Conservation (phyloP, 2,329 filamentous ascomycete species). For the Talaromyces sp. region DNA sequence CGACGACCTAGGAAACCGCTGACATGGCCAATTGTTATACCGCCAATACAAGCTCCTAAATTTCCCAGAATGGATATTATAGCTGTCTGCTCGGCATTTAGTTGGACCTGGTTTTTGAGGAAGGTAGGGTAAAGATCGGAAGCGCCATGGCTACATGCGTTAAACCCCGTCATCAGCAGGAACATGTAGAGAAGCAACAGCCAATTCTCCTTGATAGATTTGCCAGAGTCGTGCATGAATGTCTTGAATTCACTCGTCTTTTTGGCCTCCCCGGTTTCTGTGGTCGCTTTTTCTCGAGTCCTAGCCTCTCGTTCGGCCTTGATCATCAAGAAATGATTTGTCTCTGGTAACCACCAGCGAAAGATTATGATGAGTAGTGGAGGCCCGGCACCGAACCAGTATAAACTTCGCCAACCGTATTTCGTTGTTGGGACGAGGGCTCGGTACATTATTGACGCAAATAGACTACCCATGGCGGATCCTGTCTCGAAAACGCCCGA, state of each 20-base stretch:
- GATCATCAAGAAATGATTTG: conserved; percentile 56
- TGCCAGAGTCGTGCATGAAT: conserved; percentile 21
- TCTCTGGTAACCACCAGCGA: conserved; percentile 71
- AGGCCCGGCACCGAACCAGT: conserved; percentile 38
- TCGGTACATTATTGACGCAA: conserved; percentile 35
- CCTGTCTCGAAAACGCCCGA: conserved; percentile 37
- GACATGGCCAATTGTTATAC: conserved; percentile 35
- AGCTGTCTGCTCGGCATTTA: conserved; percentile 30
- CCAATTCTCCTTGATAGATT: conserved; percentile 32
- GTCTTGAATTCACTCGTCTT: conserved; percentile 15
- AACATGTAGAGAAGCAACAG: conserved; percentile 37
- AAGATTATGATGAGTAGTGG: conserved; percentile 58
- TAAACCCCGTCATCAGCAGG: conserved; percentile 36
- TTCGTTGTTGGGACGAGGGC: conserved; percentile 33
- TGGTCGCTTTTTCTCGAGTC: neutral
- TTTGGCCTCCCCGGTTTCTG: neutral
- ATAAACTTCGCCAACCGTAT: conserved; percentile 35
- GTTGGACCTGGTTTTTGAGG: conserved; percentile 35
- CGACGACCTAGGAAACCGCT: conserved; percentile 36
- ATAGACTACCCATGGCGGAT: conserved; percentile 34
- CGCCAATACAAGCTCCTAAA: conserved; percentile 35
- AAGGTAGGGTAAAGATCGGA: conserved; percentile 44
- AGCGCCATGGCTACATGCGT: conserved; percentile 34
- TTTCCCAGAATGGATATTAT: conserved; percentile 34
- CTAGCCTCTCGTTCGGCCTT: conserved; percentile 24